These are phyloP conservation scores for Themeda triandra DNA, from an alignment of 176 grass and related monocot genomes.

Conservation along the genomic window DNA sequence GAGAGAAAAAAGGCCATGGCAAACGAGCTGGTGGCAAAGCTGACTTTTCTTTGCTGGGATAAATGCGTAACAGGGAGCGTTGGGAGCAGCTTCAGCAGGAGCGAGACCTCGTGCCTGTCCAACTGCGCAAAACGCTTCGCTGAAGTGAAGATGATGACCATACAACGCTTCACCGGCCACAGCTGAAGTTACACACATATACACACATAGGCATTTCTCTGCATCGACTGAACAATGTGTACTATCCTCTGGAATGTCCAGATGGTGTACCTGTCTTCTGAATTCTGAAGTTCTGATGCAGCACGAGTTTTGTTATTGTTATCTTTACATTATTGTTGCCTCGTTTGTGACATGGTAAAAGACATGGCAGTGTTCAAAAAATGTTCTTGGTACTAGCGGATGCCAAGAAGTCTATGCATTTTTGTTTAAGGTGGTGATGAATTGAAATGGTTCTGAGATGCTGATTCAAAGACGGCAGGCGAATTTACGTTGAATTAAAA, in stretches of 20 bases:
- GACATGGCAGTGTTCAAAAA: background rate
- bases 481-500: background rate
- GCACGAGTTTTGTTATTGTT: background rate
- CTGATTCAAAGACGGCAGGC: background rate
- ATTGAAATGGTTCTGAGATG: background rate
- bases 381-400: background rate
- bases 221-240: background rate
- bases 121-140: conserved; percentile 72
- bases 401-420: background rate
- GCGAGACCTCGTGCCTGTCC: conserved; percentile 58
- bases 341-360: background rate
- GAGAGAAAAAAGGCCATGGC: conserved; percentile 64
- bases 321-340: background rate
- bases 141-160: conserved; percentile 61
- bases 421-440: background rate
- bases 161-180: conserved; percentile 18
- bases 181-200: background rate
- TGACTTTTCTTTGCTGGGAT: conserved; percentile 80
- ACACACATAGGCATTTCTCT: background rate
- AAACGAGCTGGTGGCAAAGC: conserved; percentile 66
- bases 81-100: conserved; percentile 69
- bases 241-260: background rate
- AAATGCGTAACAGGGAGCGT: conserved; percentile 74
- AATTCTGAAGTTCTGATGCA: background rate
- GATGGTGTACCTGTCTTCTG: background rate